Base-by-base conservation (phyloP, 2,329 filamentous ascomycete genomes). In the Apiospora koreana region DNA sequence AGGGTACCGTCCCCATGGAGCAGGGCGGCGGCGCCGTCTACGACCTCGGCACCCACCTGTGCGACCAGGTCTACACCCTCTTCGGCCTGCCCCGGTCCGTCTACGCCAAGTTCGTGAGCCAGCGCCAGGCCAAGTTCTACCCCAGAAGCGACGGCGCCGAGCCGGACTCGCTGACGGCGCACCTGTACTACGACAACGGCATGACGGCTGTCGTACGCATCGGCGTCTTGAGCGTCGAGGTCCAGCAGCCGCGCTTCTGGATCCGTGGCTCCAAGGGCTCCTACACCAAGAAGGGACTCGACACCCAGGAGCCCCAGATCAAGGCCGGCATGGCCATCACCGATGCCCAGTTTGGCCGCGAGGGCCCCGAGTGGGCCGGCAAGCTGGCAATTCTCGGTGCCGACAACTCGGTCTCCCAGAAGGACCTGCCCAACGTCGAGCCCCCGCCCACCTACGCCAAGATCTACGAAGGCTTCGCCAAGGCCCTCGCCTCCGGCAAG, bases 301-400 rank as follows among this genome's bases (percentile, higher is more conserved):
- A 96, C 78, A 83, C 89, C 1, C 93, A 95, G 80, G 93, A 96
- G 82, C 88, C 91, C 69, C 92, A 94, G 79, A 86, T 95, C 68
- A 88, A 88, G 79, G 84, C 82, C 1, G 93, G 93, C 10, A 80
- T 88, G 74, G 86, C 85, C 78, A 89, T 90, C 8, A 85, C 86
- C 0, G 89, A 93, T 69, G 78, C 84, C 3, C 86, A 83, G 3
- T 95, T 93, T 76, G 93, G 91, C 1, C 79, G 87, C 48, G 93
- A 95, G 76, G 83, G 85, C 12, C 82, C 84, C 67, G 83, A 87
- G 48, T 84, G 85, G 74, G 87, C 88, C 69, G 90, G 91, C 73
- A 86, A 78, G 71, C 80, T 94, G 72, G 88, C 88, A 9, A 83
- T 88, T 5, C 79, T 91, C 1, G 83, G 84, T 10, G 83, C 80